These are phyloP conservation scores for Penicillium angulare DNA, from an alignment of 495 filamentous ascomycete species.

Conservation along the genomic window DNA sequence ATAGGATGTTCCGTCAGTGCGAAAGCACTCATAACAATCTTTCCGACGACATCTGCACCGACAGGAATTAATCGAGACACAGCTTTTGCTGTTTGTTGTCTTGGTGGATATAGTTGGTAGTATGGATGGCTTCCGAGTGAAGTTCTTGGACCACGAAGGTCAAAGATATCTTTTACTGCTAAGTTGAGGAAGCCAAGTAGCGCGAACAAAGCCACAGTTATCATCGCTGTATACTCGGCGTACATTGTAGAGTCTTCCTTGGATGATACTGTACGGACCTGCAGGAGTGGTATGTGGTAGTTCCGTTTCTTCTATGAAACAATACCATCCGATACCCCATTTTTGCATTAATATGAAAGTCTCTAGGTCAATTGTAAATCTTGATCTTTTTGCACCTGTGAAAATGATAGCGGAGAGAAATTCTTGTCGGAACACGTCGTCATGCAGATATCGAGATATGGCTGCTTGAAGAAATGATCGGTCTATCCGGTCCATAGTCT, in stretches of 20 bases:
- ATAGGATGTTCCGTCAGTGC: not conserved
- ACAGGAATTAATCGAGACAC: not conserved
- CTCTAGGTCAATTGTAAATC: not conserved
- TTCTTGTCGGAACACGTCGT: not conserved
- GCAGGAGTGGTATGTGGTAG: not conserved
- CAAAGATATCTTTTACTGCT: not conserved
- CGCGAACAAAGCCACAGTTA: not conserved
- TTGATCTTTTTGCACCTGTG: not conserved
- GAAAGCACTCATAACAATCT: not conserved
- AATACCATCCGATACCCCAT: not conserved
- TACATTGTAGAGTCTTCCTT: not conserved
- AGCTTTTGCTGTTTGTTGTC: not conserved
- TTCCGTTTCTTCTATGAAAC: not conserved
- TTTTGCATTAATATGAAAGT: not conserved
- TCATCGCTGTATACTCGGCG: not conserved
- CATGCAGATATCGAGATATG: not conserved
- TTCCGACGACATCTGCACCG: not conserved
- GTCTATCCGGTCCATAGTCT: not conserved
- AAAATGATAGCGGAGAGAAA: not conserved
- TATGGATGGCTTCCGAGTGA: not conserved
- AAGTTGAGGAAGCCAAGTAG: not conserved
- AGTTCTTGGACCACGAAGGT: not conserved
- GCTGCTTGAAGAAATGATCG: not conserved
- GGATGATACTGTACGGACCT: not conserved
- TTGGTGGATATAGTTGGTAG: not conserved